Conservation (phyloP, 2,329 filamentous ascomycete genomes). For the Tolypocladium guangdongense region DNA sequence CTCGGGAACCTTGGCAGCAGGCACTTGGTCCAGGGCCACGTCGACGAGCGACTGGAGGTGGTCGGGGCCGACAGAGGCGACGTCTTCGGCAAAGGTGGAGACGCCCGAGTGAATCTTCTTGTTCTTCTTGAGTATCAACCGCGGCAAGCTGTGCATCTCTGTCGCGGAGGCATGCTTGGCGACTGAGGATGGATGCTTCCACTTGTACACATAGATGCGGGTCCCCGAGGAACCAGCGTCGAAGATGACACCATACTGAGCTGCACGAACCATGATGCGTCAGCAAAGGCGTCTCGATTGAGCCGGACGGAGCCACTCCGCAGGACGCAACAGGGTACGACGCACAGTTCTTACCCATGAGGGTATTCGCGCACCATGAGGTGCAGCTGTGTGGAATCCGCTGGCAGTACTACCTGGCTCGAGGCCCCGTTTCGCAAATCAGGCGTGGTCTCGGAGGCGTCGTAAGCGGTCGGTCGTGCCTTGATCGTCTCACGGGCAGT, state of each 20-base stretch:
- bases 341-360: slow-evolving; percentile 20
- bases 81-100: slow-evolving; percentile 75
- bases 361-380: slow-evolving; percentile 1
- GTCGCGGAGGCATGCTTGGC: slow-evolving; percentile 33
- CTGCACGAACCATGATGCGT: slow-evolving; percentile 18
- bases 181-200: slow-evolving; percentile 67
- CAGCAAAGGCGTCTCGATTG: not conserved
- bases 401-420: not conserved
- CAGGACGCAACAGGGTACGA: not conserved
- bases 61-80: slow-evolving; percentile 65
- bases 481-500: not conserved
- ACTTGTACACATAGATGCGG: slow-evolving; percentile 86
- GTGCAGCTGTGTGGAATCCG: not conserved
- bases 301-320: not conserved
- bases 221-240: slow-evolving; percentile 98
- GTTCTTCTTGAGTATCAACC: slow-evolving; percentile 73
- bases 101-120: slow-evolving; percentile 93
- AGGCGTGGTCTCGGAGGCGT: not conserved
- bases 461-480: not conserved
- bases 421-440: not conserved
- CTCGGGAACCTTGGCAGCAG: slow-evolving; percentile 61
- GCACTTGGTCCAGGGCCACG: slow-evolving; percentile 72
- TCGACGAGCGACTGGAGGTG: slow-evolving; percentile 72
- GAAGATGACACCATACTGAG: slow-evolving; percentile 83
- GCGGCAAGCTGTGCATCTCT: slow-evolving; percentile 56